phyloP scores from a whole-genome alignment of 83 land plant species.

The Thuja plicata region DNA sequence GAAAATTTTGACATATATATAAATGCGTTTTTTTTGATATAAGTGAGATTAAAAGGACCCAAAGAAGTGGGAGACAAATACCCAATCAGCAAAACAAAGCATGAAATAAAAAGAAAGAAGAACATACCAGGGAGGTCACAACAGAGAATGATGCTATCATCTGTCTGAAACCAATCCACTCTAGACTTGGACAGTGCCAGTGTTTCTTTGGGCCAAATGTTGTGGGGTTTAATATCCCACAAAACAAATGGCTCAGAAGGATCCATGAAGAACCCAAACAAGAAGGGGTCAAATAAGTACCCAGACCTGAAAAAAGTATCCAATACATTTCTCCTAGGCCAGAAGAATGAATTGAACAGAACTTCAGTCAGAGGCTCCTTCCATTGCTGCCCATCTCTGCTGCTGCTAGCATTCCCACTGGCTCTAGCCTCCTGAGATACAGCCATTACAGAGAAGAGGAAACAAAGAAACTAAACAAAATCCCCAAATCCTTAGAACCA shows the following conservation, averaged over 20 bases:
- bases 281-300: slow-evolving; percentile 3
- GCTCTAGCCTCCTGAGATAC: background rate
- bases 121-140: slow-evolving; percentile 13
- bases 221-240: background rate
- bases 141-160: background rate
- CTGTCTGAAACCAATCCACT: slow-evolving; percentile 16
- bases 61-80: too few relatives aligned
- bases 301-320: slow-evolving; percentile 14
- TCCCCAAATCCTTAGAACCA: background rate
- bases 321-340: background rate
- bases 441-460: background rate
- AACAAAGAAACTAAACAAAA: background rate
- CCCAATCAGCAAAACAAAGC: too few relatives aligned
- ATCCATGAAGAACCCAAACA: slow-evolving; percentile 6
- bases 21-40: too few relatives aligned
- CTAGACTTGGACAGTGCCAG: slow-evolving; percentile 9
- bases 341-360: slow-evolving; percentile 1
- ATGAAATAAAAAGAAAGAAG: background rate
- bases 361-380: background rate
- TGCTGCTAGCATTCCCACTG: background rate
- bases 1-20: too few relatives aligned
- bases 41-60: too few relatives aligned
- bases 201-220: slow-evolving; percentile 10
- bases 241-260: slow-evolving; percentile 1
- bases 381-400: background rate